phyloP scores from a whole-genome alignment of 495 filamentous ascomycete genomes.

The Talaromyces stipitatus region DNA sequence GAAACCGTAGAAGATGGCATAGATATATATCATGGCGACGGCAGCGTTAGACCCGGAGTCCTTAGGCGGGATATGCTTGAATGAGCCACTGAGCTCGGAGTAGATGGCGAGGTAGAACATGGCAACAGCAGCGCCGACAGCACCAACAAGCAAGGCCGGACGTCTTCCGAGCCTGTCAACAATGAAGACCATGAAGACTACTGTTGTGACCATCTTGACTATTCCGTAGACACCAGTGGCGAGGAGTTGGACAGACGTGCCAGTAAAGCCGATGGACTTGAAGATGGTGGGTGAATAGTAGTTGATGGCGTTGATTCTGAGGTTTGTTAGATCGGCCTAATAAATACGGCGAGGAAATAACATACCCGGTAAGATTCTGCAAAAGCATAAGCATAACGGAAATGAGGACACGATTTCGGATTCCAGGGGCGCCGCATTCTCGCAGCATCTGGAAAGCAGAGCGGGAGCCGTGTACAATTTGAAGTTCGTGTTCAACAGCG shows the following conservation, averaged over 20 bases:
- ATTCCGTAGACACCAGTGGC: conserved; percentile 32
- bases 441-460: background rate
- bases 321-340: background rate
- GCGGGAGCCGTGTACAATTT: conserved; percentile 10
- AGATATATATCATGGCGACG: conserved; percentile 60
- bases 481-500: conserved; percentile 33
- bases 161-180: conserved; percentile 56
- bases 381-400: conserved; percentile 38
- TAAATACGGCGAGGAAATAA: background rate
- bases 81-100: conserved; percentile 47
- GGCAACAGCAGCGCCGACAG: conserved; percentile 51
- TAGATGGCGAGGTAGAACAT: conserved; percentile 62
- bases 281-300: conserved; percentile 48
- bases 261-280: conserved; percentile 34
- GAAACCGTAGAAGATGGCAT: conserved; percentile 57
- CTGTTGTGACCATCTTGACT: conserved; percentile 38
- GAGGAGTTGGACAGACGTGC: conserved; percentile 24
- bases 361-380: conserved; percentile 32
- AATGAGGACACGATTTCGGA: conserved; percentile 40
- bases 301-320: conserved; percentile 45
- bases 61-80: conserved; percentile 19
- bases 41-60: conserved; percentile 44
- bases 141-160: conserved; percentile 56
- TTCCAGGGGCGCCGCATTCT: conserved; percentile 33
- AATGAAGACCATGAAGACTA: conserved; percentile 50